Conservation (phyloP, 2,329 filamentous ascomycete species). For the Aspergillus amoenus region DNA sequence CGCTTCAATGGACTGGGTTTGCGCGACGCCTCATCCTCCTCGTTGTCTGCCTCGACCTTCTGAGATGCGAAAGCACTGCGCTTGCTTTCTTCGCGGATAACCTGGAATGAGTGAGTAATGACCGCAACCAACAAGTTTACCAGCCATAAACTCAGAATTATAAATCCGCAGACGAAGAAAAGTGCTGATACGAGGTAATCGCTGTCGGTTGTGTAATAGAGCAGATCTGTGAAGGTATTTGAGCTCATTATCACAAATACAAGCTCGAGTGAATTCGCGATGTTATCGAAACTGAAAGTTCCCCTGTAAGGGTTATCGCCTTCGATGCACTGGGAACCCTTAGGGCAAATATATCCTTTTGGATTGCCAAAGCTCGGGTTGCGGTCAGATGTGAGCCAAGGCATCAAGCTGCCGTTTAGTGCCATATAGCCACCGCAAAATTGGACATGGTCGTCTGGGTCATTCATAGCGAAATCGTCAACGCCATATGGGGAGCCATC, state of each 20-base stretch:
- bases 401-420: constrained; percentile 41
- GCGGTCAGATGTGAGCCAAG: constrained; percentile 66
- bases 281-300: constrained; percentile 94
- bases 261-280: constrained; percentile 84
- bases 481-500: constrained; percentile 55
- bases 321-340: constrained; percentile 79
- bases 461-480: constrained; percentile 42
- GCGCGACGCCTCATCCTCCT: constrained; percentile 33
- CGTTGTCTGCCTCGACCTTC: constrained; percentile 53
- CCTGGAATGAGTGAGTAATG: constrained; percentile 97
- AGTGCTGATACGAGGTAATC: constrained; percentile 86
- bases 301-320: constrained; percentile 74
- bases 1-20: constrained; percentile 59
- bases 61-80: constrained; percentile 87
- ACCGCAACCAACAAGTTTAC: constrained; percentile 93
- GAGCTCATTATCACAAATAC: constrained; percentile 99
- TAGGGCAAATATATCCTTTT: constrained; percentile 88
- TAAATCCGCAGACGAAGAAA: constrained; percentile 70
- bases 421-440: constrained; percentile 81
- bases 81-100: constrained; percentile 94
- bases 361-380: constrained; percentile 50
- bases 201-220: constrained; percentile 89
- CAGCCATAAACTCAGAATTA: constrained; percentile 94
- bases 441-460: constrained; percentile 61
- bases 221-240: constrained; percentile 92